Evolutionary conservation across 805 yeast genomes (phyloP), one percentile per base, ranked within the genome.

Genomic region (Huiozyma sinensis): DNA sequence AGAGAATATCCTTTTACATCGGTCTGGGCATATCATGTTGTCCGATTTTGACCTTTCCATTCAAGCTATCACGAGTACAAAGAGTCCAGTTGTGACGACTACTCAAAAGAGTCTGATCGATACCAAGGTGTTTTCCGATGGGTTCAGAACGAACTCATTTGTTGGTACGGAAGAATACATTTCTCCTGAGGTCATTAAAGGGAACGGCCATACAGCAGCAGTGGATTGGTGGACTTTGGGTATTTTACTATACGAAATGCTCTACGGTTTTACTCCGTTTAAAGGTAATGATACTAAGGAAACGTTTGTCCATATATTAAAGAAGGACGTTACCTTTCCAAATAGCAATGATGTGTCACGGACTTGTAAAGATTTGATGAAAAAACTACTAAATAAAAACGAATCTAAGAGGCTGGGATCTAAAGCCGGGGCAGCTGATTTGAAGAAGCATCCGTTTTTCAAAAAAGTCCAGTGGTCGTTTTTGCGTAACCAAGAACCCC

Each of bases 191-290:
- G 98, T 92, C 5, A 92, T 92, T 44, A 71, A 92, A 61, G 97
- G 97, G 1, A 85, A 89, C 54, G 98, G 98, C 1, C 99, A 92
- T 56, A 90, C 97, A 1, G 82, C 90, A 6, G 96, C 97, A 0
- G 98, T 92, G 12, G 99, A 92, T 63, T 92, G 98, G 98, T 92
- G 99, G 99, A 92, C 98, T 0, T 68, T 92, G 51, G 99, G 99
- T 4, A 88, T 92, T 17, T 72, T 92, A 55, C 69, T 88, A 27
- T 94, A 79, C 63, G 99, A 92, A 60, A 92, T 92, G 98, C 67
- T 92, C 24, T 89, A 78, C 63, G 97, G 97, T 1, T 83, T 87
- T 7, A 92, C 98, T 0, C 99, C 99, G 1, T 92, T 90, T 67
- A 92, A 92, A 66, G 98, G 98, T 6, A 70, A 77, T 33, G 87